A percentile compares a stretch with the other conserved stretches of the same genome.
phyloP scores from a whole-genome alignment of 352 stramenopile genomes.

The Saprolegnia parasitica region DNA sequence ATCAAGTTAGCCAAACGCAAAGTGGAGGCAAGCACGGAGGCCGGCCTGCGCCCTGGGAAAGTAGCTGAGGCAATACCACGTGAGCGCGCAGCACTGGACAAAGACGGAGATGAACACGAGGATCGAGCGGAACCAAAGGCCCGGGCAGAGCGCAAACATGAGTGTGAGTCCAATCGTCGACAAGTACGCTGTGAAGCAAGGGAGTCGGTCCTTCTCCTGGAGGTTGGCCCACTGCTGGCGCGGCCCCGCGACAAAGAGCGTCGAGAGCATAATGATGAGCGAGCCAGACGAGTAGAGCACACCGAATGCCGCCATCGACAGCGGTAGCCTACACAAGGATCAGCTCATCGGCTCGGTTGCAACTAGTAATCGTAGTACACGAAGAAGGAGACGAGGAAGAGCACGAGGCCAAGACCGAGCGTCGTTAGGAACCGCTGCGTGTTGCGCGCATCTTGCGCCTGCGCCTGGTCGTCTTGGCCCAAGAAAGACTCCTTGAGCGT shows the following conservation, averaged over 20 bases:
- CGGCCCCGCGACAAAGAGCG: constrained; percentile 2
- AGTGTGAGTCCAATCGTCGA: constrained; percentile 8
- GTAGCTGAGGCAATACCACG: constrained; percentile 26
- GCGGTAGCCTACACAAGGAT: not conserved
- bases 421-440: constrained; percentile 4
- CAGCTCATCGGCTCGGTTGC: not conserved
- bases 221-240: constrained; percentile 17
- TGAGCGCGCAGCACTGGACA: constrained; percentile 9
- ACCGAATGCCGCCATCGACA: constrained; percentile 21
- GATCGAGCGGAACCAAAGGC: constrained; percentile 17
- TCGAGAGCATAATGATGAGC: constrained; percentile 13
- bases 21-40: constrained; percentile 1
- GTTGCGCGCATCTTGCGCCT: not conserved
- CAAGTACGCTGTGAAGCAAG: constrained; percentile 15
- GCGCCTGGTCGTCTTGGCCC: not conserved
- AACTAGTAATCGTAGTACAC: not conserved
- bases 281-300: constrained; percentile 15
- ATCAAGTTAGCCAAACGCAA: constrained; percentile 4
- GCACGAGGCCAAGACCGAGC: not conserved
- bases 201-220: not conserved
- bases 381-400: constrained; percentile 21
- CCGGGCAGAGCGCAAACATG: constrained; percentile 18
- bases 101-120: constrained; percentile 18
- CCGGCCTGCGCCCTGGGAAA: constrained; percentile 11
- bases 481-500: not conserved